Conservation (phyloP, 805 yeast species). For the Teunomyces atbi region DNA sequence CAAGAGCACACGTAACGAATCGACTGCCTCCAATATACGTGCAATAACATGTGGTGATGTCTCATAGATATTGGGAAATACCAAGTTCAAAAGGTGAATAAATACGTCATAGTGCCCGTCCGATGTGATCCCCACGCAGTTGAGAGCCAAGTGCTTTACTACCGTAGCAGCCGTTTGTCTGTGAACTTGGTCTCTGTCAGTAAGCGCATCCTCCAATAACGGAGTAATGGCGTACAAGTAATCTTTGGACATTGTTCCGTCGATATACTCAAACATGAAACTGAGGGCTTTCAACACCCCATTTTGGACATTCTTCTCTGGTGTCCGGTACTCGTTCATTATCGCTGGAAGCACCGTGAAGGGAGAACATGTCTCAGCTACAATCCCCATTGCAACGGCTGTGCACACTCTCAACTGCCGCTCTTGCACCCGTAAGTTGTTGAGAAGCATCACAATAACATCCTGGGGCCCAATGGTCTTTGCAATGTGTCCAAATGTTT, state of each 20-base stretch:
- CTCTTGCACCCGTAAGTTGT: constrained; percentile 87
- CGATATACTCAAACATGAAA: constrained; percentile 89
- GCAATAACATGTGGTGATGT: constrained; percentile 93
- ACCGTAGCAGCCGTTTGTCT: constrained; percentile 94
- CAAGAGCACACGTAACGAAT: constrained; percentile 63
- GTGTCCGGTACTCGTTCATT: constrained; percentile 92
- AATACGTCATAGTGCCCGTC: constrained; percentile 67
- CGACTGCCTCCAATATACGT: constrained; percentile 78
- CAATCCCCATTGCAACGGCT: constrained; percentile 96
- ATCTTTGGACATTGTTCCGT: constrained; percentile 68
- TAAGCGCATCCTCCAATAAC: constrained; percentile 81
- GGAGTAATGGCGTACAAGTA: constrained; percentile 81
- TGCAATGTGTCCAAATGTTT: constrained; percentile 88
- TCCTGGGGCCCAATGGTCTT: constrained; percentile 95
- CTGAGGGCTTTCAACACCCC: constrained; percentile 90
- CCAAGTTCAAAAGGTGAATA: constrained; percentile 73
- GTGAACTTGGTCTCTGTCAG: constrained; percentile 87
- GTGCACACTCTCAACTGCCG: constrained; percentile 96
- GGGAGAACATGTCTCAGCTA: constrained; percentile 90
- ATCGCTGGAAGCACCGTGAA: constrained; percentile 91
- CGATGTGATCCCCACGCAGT: constrained; percentile 69
- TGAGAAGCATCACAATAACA: constrained; percentile 77
- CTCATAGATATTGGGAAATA: constrained; percentile 88
- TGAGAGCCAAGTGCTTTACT: constrained; percentile 75
- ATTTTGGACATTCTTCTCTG: constrained; percentile 90